Evolutionary conservation across 2,329 filamentous ascomycete species (phyloP).

Genomic region (Pseudogymnoascus sp.): DNA sequence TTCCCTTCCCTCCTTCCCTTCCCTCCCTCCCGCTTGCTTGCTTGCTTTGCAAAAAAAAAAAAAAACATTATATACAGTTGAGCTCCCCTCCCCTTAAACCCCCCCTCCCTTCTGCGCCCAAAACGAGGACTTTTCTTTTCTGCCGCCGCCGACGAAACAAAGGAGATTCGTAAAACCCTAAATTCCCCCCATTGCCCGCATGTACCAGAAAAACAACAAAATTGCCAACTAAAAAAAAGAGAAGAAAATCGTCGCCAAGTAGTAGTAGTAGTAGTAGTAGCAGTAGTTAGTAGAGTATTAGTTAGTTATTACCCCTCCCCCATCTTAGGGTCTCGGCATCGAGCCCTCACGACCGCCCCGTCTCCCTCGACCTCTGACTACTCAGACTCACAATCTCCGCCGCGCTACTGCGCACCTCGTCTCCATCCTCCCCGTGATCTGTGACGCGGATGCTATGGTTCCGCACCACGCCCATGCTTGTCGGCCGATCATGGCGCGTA

Average conservation of each 20-base stretch:
- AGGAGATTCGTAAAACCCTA: background rate
- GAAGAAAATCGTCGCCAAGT: background rate
- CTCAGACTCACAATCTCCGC: background rate
- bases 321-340: too few relatives aligned
- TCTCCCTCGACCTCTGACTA: background rate
- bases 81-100: background rate
- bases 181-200: background rate
- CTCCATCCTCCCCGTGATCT: background rate
- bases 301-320: background rate
- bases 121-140: background rate
- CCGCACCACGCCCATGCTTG: constrained; percentile 48
- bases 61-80: background rate
- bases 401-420: background rate
- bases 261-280: background rate
- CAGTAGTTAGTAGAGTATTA: background rate
- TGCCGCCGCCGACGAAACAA: background rate
- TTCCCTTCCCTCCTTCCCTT: too few relatives aligned
- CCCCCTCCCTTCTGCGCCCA: background rate
- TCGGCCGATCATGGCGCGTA: constrained; percentile 38
- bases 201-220: background rate
- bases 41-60: background rate
- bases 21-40: background rate
- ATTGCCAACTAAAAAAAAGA: background rate
- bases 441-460: constrained; percentile 43
- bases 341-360: background rate